Percentiles rank a stretch among this genome's conserved stretches.
phyloP scores from a whole-genome alignment of 2,329 filamentous ascomycete species.

The Fusarium mangiferae region DNA sequence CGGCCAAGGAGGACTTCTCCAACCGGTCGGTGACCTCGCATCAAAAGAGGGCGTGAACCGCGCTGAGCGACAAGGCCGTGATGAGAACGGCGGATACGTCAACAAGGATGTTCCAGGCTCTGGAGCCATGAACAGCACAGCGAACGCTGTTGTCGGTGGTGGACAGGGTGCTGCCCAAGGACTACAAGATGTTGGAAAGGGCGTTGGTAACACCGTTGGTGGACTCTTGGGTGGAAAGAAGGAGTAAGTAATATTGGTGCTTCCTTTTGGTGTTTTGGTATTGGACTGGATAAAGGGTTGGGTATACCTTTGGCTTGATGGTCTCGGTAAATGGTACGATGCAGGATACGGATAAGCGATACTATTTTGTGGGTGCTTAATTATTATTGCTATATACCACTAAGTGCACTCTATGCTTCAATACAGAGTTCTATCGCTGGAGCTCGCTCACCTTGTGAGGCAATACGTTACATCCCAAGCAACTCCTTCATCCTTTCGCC shows the following conservation, averaged over 20 bases:
- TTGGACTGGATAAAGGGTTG: background rate
- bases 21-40: slow-evolving; percentile 70
- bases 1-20: slow-evolving; percentile 73
- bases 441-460: background rate
- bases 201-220: slow-evolving; percentile 42
- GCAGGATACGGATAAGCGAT: background rate
- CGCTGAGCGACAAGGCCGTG: slow-evolving; percentile 71
- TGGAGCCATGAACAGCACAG: slow-evolving; percentile 41
- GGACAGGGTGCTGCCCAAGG: slow-evolving; percentile 48
- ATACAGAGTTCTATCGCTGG: background rate
- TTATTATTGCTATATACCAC: background rate
- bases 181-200: slow-evolving; percentile 37
- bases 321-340: background rate
- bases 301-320: background rate
- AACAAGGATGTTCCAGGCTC: slow-evolving; percentile 47
- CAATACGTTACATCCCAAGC: slow-evolving; percentile 19
- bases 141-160: slow-evolving; percentile 45
- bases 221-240: slow-evolving; percentile 51
- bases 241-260: slow-evolving; percentile 12
- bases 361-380: slow-evolving; percentile 5
- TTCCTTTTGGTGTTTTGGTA: slow-evolving; percentile 15
- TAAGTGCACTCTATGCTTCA: background rate
- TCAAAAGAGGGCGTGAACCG: slow-evolving; percentile 75
- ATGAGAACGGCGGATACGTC: slow-evolving; percentile 65
- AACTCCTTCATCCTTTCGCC: slow-evolving; percentile 49